Evolutionary conservation across 306 rosid species (phyloP), one percentile per base, ranked within the genome.

Genomic region (Cucurbita moschata): DNA sequence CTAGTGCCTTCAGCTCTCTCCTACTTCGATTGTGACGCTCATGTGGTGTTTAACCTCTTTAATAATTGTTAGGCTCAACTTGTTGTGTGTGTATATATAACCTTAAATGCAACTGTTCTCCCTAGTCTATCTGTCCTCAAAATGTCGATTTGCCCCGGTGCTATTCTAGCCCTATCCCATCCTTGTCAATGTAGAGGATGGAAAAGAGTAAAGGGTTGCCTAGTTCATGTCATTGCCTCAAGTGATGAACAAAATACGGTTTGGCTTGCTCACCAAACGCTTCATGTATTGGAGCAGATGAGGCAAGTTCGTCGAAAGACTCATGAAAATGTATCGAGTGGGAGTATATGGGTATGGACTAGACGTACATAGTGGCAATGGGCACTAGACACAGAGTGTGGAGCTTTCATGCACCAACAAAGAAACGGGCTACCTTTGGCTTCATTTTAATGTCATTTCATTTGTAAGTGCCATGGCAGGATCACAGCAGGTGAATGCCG

Each of bases 321-420:
- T 94, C 19, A 89, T 91, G 90, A 82, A 88, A 82, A 76, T 89
- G 86, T 89, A 94, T 81, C 85, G 26, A 6, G 99, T 94, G 71
- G 83, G 97, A 81, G 99, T 89, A 23, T 94, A 97, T 50, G 97
- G 99, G 72, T 94, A 91, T 21, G 91, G 97, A 79, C 99, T 97
- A 0, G 99, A 94, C 85, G 78, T 94, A 39, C 96, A 94, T 73
- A 96, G 99, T 63, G 83, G 92, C 7, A 76, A 49, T 0, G 99
- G 96, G 21, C 95, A 89, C 89, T 89, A 89, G 82, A 96, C 99
- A 23, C 97, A 94, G 82, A 91, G 81, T 94, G 99, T 42, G 97
- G 99, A 21, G 92, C 91, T 1, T 91, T 83, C 65, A 94, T 91
- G 79, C 99, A 91, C 87, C 99, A 91, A 63, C 99, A 94, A 26